Evolutionary conservation across 2,329 filamentous ascomycete genomes (phyloP), one percentile per base, ranked within the genome.

Genomic region (Macrophomina phaseolina): DNA sequence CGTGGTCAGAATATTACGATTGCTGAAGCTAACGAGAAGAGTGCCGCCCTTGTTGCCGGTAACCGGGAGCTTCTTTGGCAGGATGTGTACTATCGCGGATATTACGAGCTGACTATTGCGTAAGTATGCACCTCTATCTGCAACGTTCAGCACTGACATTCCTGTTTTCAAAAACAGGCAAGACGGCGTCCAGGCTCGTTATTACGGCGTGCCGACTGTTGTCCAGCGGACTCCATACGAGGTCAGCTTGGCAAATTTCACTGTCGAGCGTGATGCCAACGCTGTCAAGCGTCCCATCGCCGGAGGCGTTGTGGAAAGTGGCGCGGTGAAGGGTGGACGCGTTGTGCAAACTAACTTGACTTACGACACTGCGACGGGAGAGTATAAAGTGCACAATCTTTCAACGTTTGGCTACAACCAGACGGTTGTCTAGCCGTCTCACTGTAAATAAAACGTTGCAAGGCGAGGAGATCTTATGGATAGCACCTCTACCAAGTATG

Each of bases 21-120:
- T 55, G 78, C 78, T 0, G 75, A 76, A 0, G 86, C 86, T 1
- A 83, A 88, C 69, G 79, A 80, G 60, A 72, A 73, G 67, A 75
- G 76, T 14, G 67, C 66, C 30, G 72, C 71, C 67, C 69, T 77
- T 16, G 68, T 78, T 34, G 73, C 73, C 51, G 77, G 82, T 28
- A 92, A 91, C 75, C 78, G 81, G 0, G 88, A 90, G 75, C 80
- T 93, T 55, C 88, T 91, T 72, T 93, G 90, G 90, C 87, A 89
- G 71, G 90, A 92, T 67, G 76, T 88, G 7, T 92, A 90, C 75
- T 93, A 92, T 76, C 84, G 90, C 18, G 91, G 90, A 1, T 93
- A 93, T 78, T 92, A 88, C 70, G 85, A 90, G 73, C 79, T 92
- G 48, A 83, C 85, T 56, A 38, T 67, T 18, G 46, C 56, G 46